A percentile compares a stretch with the other conserved stretches of the same genome.
Evolutionary conservation across 345 rosid species (phyloP).

Genomic region (Hibiscus mutabilis): DNA sequence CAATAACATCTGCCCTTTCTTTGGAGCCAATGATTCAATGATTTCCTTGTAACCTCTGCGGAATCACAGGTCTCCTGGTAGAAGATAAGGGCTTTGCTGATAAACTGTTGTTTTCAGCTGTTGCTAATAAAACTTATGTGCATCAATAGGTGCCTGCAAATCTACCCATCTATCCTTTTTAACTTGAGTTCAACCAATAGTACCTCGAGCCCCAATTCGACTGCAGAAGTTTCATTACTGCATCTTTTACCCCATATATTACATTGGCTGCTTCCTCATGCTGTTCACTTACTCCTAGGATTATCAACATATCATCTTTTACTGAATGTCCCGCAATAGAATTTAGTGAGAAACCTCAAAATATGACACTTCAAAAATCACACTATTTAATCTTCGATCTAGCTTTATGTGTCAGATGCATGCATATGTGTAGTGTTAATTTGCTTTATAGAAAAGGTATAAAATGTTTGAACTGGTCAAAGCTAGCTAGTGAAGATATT

Average conservation of each 20-base stretch:
- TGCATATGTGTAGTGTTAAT: background rate
- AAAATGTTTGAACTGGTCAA: background rate
- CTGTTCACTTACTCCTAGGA: conserved; percentile 41
- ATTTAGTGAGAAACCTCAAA: conserved; percentile 12
- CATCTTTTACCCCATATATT: conserved; percentile 40
- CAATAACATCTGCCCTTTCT: conserved; percentile 28
- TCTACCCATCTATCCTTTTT: background rate
- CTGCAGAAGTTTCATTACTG: conserved; percentile 45
- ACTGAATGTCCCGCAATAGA: conserved; percentile 50
- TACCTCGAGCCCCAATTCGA: conserved; percentile 67
- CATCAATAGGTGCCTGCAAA: conserved; percentile 2
- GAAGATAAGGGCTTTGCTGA: conserved; percentile 26
- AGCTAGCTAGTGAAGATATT: background rate
- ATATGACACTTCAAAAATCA: too few species aligned
- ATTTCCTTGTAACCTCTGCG: conserved; percentile 51
- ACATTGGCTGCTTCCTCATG: conserved; percentile 21
- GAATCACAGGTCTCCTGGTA: conserved; percentile 57
- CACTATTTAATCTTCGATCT: too few species aligned
- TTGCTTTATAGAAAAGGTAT: background rate
- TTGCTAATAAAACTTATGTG: conserved; percentile 17
- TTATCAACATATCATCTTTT: conserved; percentile 63
- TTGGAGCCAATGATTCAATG: conserved; percentile 56
- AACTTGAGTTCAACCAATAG: conserved; percentile 23
- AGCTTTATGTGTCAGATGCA: background rate
- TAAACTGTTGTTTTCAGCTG: conserved; percentile 17